phyloP scores from a whole-genome alignment of 768 basidiomycete genomes.

The Lactifluus pinguis region DNA sequence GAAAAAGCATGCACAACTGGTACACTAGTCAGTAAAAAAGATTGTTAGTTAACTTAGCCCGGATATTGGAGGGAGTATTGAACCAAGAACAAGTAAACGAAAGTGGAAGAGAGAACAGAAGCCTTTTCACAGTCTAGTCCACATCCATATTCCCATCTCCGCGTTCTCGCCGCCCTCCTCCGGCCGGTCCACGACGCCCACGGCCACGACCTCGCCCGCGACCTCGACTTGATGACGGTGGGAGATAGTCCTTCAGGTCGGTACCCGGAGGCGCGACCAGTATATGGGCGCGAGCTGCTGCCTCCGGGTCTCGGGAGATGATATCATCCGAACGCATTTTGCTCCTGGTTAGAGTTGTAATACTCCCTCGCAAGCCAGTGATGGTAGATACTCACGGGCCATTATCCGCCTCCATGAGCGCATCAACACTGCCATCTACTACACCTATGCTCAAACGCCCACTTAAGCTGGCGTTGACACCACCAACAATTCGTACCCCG shows the following conservation, averaged over 20 bases:
- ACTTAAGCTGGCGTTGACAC: conserved; percentile 19
- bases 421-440: conserved; percentile 18
- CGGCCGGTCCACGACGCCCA: neutral
- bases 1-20: neutral
- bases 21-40: conserved; percentile 3
- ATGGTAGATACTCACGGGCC: conserved; percentile 13
- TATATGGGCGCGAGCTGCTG: conserved; percentile 18
- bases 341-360: neutral
- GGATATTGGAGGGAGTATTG: neutral
- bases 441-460: conserved; percentile 18
- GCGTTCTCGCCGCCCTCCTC: conserved; percentile 12
- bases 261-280: conserved; percentile 19
- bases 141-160: conserved; percentile 17
- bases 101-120: neutral
- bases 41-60: neutral
- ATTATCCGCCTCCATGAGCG: conserved; percentile 10
- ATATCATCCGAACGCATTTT: conserved; percentile 21
- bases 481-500: conserved; percentile 18
- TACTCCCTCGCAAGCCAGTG: neutral
- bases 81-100: neutral
- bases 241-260: conserved; percentile 17
- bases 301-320: conserved; percentile 17
- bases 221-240: neutral
- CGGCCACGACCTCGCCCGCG: conserved; percentile 15
- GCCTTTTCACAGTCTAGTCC: neutral